phyloP scores from a whole-genome alignment of 2,329 filamentous ascomycete genomes.

The Penicillium brasilianum region DNA sequence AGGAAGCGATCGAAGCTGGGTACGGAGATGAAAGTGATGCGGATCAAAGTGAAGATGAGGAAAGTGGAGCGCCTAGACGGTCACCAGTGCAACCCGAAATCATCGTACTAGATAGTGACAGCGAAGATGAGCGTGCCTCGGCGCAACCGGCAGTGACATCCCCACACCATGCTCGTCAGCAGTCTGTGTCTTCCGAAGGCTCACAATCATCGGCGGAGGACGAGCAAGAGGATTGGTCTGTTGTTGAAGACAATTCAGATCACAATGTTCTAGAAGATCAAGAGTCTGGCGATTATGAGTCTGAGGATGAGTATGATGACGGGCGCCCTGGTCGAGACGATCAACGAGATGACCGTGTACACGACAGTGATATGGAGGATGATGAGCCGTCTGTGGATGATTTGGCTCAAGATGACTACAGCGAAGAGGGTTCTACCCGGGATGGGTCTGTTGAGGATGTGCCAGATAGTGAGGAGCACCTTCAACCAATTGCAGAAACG shows the following conservation, averaged over 20 bases:
- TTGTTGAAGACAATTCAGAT: constrained; percentile 8
- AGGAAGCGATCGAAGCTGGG: not conserved
- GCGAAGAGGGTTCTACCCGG: not conserved
- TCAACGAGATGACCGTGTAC: constrained; percentile 13
- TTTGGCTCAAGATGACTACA: constrained; percentile 15
- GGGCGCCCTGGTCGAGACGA: no score
- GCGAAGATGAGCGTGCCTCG: constrained; percentile 42
- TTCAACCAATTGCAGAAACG: not conserved
- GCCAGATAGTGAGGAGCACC: not conserved
- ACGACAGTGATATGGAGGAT: constrained; percentile 27
- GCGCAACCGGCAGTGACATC: constrained; percentile 3
- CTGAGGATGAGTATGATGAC: not conserved
- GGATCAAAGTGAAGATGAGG: constrained; percentile 24
- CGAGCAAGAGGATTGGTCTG: constrained; percentile 9
- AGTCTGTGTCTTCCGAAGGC: not conserved
- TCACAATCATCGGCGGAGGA: constrained; percentile 5
- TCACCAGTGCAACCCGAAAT: constrained; percentile 38
- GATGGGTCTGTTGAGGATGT: constrained; percentile 3
- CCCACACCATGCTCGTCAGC: not conserved
- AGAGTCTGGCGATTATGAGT: constrained; percentile 3
- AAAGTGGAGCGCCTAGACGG: constrained; percentile 7
- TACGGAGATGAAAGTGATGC: constrained; percentile 8
- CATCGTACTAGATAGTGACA: constrained; percentile 51
- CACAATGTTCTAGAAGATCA: constrained; percentile 9
- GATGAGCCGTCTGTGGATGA: constrained; percentile 23